A percentile compares a stretch with the other conserved stretches of the same genome.
These are phyloP conservation scores for Melocanna baccifera DNA, from an alignment of 176 grass and related monocot species.

Conservation along the genomic window DNA sequence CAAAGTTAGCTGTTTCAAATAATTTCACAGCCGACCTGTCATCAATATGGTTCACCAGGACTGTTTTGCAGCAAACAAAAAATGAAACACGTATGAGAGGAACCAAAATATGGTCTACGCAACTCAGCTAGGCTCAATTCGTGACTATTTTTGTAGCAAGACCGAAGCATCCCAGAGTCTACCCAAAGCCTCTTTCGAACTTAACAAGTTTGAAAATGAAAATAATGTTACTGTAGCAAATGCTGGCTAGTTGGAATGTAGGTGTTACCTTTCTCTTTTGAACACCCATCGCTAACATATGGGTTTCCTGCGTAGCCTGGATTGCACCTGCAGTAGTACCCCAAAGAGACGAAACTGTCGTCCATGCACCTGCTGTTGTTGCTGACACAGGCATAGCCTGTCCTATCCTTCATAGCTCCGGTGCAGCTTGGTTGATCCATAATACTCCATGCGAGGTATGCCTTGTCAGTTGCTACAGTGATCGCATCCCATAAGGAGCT, in stretches of 20 bases:
- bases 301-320: not conserved
- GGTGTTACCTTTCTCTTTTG: not conserved
- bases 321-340: not conserved
- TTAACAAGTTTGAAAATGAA: too few relatives aligned
- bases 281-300: not conserved
- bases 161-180: too few relatives aligned
- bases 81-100: too few relatives aligned
- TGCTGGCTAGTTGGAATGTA: not conserved
- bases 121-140: too few relatives aligned
- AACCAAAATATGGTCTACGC: too few relatives aligned
- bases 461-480: not conserved
- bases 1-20: not conserved
- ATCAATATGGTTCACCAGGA: not conserved
- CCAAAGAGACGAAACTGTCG: not conserved
- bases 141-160: too few relatives aligned
- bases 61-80: too few relatives aligned
- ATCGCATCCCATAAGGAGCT: not conserved
- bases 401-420: not conserved
- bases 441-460: not conserved
- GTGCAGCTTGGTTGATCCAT: not conserved
- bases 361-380: not conserved
- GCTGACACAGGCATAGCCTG: not conserved
- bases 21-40: not conserved
- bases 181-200: too few relatives aligned
- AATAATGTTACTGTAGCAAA: too few relatives aligned